Evolutionary conservation across 306 rosid genomes (phyloP).

Genomic region (Vigna mungo): DNA sequence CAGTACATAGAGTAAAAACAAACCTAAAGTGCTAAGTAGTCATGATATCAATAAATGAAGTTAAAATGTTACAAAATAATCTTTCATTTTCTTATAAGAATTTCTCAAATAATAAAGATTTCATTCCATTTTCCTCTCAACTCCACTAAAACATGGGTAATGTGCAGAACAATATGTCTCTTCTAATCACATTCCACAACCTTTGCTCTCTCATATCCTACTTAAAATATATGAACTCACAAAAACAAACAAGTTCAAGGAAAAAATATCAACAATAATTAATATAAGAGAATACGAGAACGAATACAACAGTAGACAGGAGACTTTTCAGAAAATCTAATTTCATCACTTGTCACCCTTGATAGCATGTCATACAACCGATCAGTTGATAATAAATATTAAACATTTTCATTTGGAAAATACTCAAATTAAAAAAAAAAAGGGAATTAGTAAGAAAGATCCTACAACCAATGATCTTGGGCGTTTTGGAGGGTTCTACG

Average conservation of each 20-base stretch:
- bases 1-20: conserved; percentile 23
- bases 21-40: background rate
- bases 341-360: background rate
- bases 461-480: too few relatives aligned
- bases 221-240: background rate
- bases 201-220: background rate
- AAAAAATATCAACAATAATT: background rate
- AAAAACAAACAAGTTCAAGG: background rate
- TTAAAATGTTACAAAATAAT: background rate
- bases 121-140: background rate
- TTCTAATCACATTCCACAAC: background rate
- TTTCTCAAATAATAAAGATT: background rate
- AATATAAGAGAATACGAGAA: too few relatives aligned
- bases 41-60: background rate
- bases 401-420: too few relatives aligned
- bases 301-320: too few relatives aligned
- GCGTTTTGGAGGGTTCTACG: too few relatives aligned
- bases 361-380: background rate
- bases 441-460: too few relatives aligned
- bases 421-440: too few relatives aligned
- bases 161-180: too few relatives aligned
- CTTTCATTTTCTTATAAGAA: background rate
- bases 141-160: background rate
- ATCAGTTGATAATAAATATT: background rate
- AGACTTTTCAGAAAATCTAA: background rate